Percentiles rank a stretch among this genome's conserved stretches.
These are phyloP conservation scores for Nannizziopsis arthrosporioides DNA, from an alignment of 2,329 filamentous ascomycete genomes.

Conservation along the genomic window DNA sequence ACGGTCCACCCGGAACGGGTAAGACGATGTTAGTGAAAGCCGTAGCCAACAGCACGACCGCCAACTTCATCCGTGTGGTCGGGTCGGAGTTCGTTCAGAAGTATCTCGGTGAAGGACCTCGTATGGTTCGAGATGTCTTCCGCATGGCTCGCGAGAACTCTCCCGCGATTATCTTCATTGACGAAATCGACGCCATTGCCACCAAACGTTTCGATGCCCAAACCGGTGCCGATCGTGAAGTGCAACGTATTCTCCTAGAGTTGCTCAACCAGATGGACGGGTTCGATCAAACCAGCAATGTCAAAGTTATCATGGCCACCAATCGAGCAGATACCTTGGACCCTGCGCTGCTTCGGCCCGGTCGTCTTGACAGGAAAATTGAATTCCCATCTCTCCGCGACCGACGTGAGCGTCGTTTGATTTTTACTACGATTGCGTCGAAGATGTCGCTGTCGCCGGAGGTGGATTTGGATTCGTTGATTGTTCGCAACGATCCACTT, in stretches of 20 bases:
- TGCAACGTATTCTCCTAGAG: conserved; percentile 95
- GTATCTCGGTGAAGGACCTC: conserved; percentile 91
- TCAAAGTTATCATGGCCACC: conserved; percentile 99
- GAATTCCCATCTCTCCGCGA: conserved; percentile 95
- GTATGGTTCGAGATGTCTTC: conserved; percentile 99
- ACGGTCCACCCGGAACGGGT: conserved; percentile 88
- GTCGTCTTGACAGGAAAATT: conserved; percentile 94
- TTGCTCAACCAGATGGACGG: conserved; percentile 99
- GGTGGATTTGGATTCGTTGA: conserved; percentile 89
- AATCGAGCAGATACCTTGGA: conserved; percentile 97
- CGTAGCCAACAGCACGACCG: conserved; percentile 94
- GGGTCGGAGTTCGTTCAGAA: conserved; percentile 99
- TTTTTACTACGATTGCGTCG: conserved; percentile 90
- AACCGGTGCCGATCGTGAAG: conserved; percentile 93
- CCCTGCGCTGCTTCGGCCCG: conserved; percentile 83
- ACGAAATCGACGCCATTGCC: conserved; percentile 97
- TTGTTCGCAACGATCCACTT: conserved; percentile 90
- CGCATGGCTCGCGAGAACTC: conserved; percentile 98
- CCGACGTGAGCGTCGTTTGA: conserved; percentile 84
- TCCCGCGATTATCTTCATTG: conserved; percentile 97
- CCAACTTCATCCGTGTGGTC: conserved; percentile 95
- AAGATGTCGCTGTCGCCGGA: conserved; percentile 98
- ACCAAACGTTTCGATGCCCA: conserved; percentile 99
- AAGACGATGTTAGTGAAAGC: conserved; percentile 98
- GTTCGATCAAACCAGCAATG: conserved; percentile 96